Base-by-base conservation (phyloP, 2,329 filamentous ascomycete genomes). In the Clonostachys solani region DNA sequence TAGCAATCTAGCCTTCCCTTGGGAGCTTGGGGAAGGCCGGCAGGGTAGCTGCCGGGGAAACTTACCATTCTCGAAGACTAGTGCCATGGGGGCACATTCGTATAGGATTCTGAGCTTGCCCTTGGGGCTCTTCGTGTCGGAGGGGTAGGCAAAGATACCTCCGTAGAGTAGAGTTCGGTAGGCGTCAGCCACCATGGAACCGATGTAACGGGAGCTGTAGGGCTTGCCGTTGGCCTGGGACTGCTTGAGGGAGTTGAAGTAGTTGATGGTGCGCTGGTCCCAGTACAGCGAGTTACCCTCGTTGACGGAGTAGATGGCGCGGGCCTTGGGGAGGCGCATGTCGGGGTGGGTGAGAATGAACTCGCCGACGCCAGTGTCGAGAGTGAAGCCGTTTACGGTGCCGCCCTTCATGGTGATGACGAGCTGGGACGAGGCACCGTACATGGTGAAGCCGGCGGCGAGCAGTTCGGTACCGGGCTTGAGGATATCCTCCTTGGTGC, bases 381-480 rank as follows among this genome's bases (percentile, higher is more conserved):
- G 84, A 23, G 94, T 99, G 78, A 99, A 99, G 60, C 94, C 94
- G 71, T 97, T 96, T 70, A 99, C 94, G 52, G 73, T 81, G 54
- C 92, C 89, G 56, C 85, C 89, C 71, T 87, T 89, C 91, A 97
- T 96, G 57, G 94, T 99, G 64, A 99, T 87, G 60, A 99, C 94
- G 42, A 99, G 80, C 74, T 97, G 92, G 5, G 94, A 85, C 4
- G 92, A 96, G 57, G 94, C 94, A 63, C 94, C 94, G 72, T 99
- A 99, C 94, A 99, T 99, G 70, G 94, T 99, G 80, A 99, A 99
- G n/a, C 94, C 94, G 18, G 89, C 86, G 35, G 94, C 92, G 17
- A 97, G 81, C 55, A 97, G 82, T 70, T 96, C 92, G 2, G 88
- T 92, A 48, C 94, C 94, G 1, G 94, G 88, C 68, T 84, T 85